Evolutionary conservation across 192 early-diverging fungal genomes (phyloP).

Genomic region (Funneliformis geosporum): DNA sequence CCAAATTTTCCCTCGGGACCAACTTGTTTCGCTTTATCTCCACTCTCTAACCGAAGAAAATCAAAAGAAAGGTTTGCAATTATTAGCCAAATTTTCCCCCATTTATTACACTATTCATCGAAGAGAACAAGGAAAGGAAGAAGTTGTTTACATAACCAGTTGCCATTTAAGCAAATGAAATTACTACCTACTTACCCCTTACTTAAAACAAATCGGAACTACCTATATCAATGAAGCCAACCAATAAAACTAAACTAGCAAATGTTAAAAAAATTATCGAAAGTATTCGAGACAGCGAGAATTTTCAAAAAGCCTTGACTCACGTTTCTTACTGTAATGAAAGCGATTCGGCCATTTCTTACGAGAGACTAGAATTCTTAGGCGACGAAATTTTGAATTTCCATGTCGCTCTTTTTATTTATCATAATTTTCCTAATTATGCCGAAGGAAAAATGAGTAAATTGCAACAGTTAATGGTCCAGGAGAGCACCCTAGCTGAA

Average conservation of each 20-base stretch:
- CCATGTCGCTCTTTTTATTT: conserved; percentile 1
- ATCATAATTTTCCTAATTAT: conserved; percentile 1
- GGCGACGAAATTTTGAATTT: conserved; percentile 9
- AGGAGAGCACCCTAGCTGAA: conserved; percentile 2
- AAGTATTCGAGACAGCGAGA: neutral
- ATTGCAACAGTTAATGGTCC: conserved; percentile 24
- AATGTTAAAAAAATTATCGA: no score
- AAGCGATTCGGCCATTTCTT: neutral
- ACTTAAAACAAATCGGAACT: conserved; percentile 22
- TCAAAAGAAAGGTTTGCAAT: conserved; percentile 4
- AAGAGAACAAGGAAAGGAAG: conserved; percentile 1
- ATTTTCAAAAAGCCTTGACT: conserved; percentile 1
- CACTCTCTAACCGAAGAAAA: conserved; percentile 12
- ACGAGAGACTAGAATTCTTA: conserved; percentile 26
- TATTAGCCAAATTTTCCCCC: conserved; percentile 10
- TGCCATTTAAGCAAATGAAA: conserved; percentile 22
- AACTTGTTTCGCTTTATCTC: conserved; percentile 7
- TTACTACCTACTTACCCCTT: neutral
- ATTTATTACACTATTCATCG: conserved; percentile 14
- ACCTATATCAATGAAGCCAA: no score
- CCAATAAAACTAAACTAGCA: no score
- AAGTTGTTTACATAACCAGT: neutral
- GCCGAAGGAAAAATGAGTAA: conserved; percentile 28
- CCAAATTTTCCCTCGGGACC: conserved; percentile 21
- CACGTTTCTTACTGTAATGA: conserved; percentile 18